phyloP scores from a whole-genome alignment of 1,284 basidiomycete genomes.

The Microbotryomycetes sp. region DNA sequence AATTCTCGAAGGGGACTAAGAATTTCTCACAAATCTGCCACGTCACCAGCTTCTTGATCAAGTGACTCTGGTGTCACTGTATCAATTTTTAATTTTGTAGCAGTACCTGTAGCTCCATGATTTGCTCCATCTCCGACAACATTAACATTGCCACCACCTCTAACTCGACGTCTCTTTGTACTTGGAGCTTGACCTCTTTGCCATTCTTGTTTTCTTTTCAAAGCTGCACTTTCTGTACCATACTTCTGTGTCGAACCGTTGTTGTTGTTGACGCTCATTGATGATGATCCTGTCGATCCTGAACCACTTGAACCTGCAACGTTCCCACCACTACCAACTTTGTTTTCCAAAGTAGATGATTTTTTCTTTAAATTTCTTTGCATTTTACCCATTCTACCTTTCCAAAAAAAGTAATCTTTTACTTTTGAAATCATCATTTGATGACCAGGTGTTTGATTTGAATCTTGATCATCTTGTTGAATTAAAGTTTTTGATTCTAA shows the following conservation, averaged over 20 bases:
- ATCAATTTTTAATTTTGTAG: slow-evolving; percentile 43
- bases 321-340: too few relatives aligned
- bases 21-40: slow-evolving; percentile 55
- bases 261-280: too few relatives aligned
- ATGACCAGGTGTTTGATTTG: slow-evolving; percentile 40
- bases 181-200: slow-evolving; percentile 38
- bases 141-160: slow-evolving; percentile 36
- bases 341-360: too few relatives aligned
- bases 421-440: slow-evolving; percentile 69
- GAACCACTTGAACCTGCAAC: too few relatives aligned
- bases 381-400: slow-evolving; percentile 52
- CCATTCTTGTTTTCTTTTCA: slow-evolving; percentile 66
- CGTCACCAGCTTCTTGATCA: slow-evolving; percentile 52
- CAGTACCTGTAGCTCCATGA: slow-evolving; percentile 21
- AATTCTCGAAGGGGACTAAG: background rate
- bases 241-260: background rate
- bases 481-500: slow-evolving; percentile 60
- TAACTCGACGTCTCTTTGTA: slow-evolving; percentile 43
- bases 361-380: slow-evolving; percentile 28
- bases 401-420: slow-evolving; percentile 72
- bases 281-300: too few relatives aligned
- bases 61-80: slow-evolving; percentile 50
- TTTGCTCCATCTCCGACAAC: background rate
- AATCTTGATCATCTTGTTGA: slow-evolving; percentile 56
- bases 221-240: slow-evolving; percentile 49